Evolutionary conservation across 176 grass and related monocot genomes (phyloP).

Genomic region (Triticum timopheevii): DNA sequence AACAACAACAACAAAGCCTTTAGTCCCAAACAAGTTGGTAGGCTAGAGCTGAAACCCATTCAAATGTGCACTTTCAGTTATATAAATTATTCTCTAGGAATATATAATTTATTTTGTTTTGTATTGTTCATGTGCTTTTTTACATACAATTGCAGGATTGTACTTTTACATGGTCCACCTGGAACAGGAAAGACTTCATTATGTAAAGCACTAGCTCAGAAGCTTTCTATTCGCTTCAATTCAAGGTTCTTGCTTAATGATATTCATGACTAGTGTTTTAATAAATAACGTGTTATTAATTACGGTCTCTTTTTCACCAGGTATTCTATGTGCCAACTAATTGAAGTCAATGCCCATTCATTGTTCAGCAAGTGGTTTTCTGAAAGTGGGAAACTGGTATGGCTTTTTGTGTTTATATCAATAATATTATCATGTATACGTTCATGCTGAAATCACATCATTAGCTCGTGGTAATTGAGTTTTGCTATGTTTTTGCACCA

Average conservation of each 20-base stretch:
- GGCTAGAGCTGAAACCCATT: neutral
- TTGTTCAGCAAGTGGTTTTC: slow-evolving; percentile 99
- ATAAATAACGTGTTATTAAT: slow-evolving; percentile 15
- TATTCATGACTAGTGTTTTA: slow-evolving; percentile 8
- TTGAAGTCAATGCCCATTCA: slow-evolving; percentile 99
- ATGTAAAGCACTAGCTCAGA: slow-evolving; percentile 98
- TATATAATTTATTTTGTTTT: slow-evolving; percentile 23
- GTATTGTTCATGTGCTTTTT: neutral
- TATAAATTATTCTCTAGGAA: neutral
- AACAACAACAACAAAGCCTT: too few relatives aligned
- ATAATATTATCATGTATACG: neutral
- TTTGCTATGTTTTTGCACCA: neutral
- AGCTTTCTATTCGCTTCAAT: slow-evolving; percentile 92
- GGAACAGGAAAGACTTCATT: slow-evolving; percentile 99
- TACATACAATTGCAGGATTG: slow-evolving; percentile 61
- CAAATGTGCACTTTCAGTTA: neutral
- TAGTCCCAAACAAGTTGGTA: too few relatives aligned
- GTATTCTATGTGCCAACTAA: slow-evolving; percentile 88
- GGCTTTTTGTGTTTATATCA: slow-evolving; percentile 19
- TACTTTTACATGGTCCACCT: slow-evolving; percentile 98
- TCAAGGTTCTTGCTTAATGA: slow-evolving; percentile 58
- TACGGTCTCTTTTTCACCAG: slow-evolving; percentile 41
- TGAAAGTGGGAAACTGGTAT: slow-evolving; percentile 99
- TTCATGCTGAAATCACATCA: slow-evolving; percentile 16
- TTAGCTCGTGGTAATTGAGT: neutral